Conservation (phyloP, 2,329 filamentous ascomycete genomes). For the Pyricularia sp. region DNA sequence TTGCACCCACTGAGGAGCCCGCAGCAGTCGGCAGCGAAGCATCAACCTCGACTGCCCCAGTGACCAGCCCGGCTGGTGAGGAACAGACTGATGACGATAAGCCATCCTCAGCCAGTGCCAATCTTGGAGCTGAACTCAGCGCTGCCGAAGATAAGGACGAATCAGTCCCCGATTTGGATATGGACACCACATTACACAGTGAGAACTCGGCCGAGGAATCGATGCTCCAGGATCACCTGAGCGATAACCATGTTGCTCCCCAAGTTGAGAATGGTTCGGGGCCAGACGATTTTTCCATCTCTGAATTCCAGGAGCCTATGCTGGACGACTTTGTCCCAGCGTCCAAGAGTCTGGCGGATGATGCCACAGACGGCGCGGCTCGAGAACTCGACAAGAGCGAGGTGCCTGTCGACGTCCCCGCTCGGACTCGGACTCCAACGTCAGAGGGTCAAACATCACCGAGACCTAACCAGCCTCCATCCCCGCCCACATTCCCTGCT, state of each 20-base stretch:
- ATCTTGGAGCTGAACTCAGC: not conserved
- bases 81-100: not conserved
- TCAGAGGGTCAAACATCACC: not conserved
- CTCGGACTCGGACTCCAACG: not conserved
- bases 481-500: not conserved
- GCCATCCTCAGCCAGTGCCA: not conserved
- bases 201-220: not conserved
- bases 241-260: not conserved
- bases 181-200: not conserved
- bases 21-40: not conserved
- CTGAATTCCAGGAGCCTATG: not conserved
- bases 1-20: not conserved
- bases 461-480: not conserved
- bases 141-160: not conserved
- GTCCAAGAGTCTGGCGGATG: not conserved
- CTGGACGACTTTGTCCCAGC: not conserved
- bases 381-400: not conserved
- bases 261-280: not conserved
- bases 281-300: not conserved
- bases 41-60: no score
- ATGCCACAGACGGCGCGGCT: not conserved
- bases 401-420: not conserved
- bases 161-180: not conserved
- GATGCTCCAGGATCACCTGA: not conserved
- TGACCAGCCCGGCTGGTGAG: not conserved